Base-by-base conservation (phyloP, 2,329 filamentous ascomycete species). In the Pseudogymnoascus sp. region DNA sequence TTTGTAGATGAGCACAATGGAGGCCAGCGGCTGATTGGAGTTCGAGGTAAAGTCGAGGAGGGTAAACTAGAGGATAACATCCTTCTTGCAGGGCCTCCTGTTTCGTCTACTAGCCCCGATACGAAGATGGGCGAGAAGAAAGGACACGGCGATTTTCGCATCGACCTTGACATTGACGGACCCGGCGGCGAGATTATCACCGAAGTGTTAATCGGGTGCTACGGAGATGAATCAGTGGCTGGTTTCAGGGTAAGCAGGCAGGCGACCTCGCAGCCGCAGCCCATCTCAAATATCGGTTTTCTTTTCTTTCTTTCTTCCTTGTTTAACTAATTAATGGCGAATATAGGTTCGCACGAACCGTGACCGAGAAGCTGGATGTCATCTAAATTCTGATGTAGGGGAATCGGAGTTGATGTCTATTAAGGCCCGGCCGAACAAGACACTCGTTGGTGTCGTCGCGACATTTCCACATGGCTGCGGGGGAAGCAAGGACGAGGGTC, bases 291-390 rank as follows among this genome's bases (percentile, higher is more conserved):
- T n/a, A n/a, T n/a, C n/a, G n/a, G n/a, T n/a, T n/a, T n/a, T n/a
- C n/a, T n/a, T n/a, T n/a, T n/a, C n/a, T n/a, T n/a, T n/a, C n/a
- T n/a, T n/a, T n/a, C n/a, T n/a, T n/a, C n/a, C n/a, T n/a, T n/a
- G n/a, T n/a, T n/a, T n/a, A n/a, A n/a, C n/a, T n/a, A n/a, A n/a
- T n/a, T n/a, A n/a, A 56, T 56, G 5, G 41, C 38, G 21, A 55
- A 59, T 21, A 19, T 59, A 60, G 59, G 21, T 60, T 2, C 57
- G 58, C 41, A 61, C 60, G 9, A 61, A 61, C 58, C 45, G 58
- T 10, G 41, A 26, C 8, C 33, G 60, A 41, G 34, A 61, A 13
- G 33, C 37, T 13, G 39, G 21, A 45, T 45, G 21, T 15, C n/a
- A n/a, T n/a, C n/a, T n/a, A n/a, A n/a, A n/a, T n/a, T n/a, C n/a